Evolutionary conservation across 2,329 filamentous ascomycete genomes (phyloP).

Genomic region (Colletotrichum musicola): DNA sequence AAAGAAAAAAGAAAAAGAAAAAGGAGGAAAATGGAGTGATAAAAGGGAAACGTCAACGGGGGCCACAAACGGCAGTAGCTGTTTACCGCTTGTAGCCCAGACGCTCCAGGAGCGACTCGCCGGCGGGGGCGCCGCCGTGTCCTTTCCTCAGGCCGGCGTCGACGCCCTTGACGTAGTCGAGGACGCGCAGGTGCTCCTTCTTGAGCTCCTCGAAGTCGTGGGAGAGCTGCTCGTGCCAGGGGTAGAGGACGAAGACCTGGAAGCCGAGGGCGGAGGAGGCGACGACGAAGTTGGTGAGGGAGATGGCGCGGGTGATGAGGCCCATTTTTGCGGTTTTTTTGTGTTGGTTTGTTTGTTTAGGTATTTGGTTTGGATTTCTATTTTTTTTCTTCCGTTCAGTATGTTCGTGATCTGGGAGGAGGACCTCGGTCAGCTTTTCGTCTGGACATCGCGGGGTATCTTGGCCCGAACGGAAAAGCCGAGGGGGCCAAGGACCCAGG

Average conservation of each 20-base stretch:
- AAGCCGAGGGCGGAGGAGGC: constrained; percentile 74
- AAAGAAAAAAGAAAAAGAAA: not conserved
- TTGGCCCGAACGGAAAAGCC: constrained; percentile 12
- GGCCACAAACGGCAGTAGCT: not conserved
- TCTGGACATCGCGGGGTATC: constrained; percentile 18
- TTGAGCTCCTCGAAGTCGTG: constrained; percentile 71
- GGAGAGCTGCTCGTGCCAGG: constrained; percentile 77
- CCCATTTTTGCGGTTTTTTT: constrained; percentile 41
- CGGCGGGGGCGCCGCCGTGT: constrained; percentile 35
- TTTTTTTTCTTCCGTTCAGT: not conserved
- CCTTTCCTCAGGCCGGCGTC: constrained; percentile 37
- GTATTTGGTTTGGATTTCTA: not conserved
- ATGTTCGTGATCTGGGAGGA: not conserved
- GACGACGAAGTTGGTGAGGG: constrained; percentile 74
- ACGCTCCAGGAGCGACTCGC: constrained; percentile 36
- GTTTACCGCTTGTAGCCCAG: constrained; percentile 39
- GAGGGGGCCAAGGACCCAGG: not conserved
- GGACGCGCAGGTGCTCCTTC: constrained; percentile 65
- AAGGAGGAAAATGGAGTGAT: not conserved
- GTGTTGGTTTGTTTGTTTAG: not conserved
- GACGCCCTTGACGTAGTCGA: constrained; percentile 48
- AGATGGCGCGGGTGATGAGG: constrained; percentile 61
- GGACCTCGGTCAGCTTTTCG: constrained; percentile 9
- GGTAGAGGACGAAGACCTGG: constrained; percentile 78
- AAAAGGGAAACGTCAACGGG: not conserved